phyloP scores from a whole-genome alignment of 768 basidiomycete species.

The Auriscalpium orientale region DNA sequence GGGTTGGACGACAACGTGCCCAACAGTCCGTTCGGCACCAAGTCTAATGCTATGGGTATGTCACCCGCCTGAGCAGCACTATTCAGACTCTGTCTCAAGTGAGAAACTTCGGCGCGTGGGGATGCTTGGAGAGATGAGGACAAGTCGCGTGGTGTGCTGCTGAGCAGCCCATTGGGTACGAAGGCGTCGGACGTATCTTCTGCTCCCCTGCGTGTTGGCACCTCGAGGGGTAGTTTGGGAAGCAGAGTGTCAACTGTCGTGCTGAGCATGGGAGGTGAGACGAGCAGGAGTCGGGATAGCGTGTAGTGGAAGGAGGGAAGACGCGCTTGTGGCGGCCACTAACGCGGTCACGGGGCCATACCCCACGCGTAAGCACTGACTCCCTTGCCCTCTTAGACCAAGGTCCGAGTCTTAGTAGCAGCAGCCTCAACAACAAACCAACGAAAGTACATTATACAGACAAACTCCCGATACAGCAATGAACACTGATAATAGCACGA shows the following conservation, averaged over 20 bases:
- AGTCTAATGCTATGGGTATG: background rate
- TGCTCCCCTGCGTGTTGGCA: too few species aligned
- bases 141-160: background rate
- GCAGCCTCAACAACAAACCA: too few species aligned
- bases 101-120: background rate
- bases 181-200: background rate
- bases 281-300: background rate
- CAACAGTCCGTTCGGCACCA: background rate
- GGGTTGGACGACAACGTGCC: too few species aligned
- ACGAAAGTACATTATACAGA: too few species aligned
- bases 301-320: background rate
- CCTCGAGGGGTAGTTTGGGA: background rate
- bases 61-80: background rate
- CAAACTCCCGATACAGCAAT: too few species aligned
- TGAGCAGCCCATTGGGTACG: conserved; percentile 10
- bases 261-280: background rate
- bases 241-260: background rate
- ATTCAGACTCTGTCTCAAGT: background rate
- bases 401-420: too few species aligned
- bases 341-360: too few species aligned
- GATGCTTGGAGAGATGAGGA: background rate
- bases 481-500: too few species aligned
- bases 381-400: too few species aligned
- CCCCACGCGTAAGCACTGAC: too few species aligned
- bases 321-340: background rate